Evolutionary conservation across 169 alveolate species (phyloP).

Genomic region (Plasmodium cynomolgi): DNA sequence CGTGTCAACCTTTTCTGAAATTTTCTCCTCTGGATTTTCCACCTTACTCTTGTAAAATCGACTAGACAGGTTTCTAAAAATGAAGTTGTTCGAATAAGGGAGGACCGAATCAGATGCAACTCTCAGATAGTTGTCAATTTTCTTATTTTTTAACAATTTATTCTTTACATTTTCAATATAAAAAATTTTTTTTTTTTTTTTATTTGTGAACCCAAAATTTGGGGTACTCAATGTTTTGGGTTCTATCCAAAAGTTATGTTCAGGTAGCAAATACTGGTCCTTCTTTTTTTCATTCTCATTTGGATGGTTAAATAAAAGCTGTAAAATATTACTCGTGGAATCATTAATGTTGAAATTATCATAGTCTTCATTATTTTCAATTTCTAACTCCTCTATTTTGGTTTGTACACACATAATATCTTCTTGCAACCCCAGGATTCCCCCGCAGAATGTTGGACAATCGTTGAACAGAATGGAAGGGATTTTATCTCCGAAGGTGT

Average conservation of each 20-base stretch:
- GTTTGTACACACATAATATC: conserved; percentile 74
- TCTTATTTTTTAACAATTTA: conserved; percentile 37
- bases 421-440: conserved; percentile 59
- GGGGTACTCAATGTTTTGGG: conserved; percentile 72
- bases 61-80: conserved; percentile 31
- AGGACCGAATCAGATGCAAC: conserved; percentile 67
- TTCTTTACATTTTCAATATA: conserved; percentile 62
- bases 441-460: conserved; percentile 71
- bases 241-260: conserved; percentile 71
- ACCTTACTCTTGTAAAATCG: not conserved
- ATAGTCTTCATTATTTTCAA: conserved; percentile 41
- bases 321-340: conserved; percentile 59
- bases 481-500: conserved; percentile 52
- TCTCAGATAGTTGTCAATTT: conserved; percentile 40
- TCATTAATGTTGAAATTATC: conserved; percentile 47
- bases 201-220: conserved; percentile 43
- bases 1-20: not conserved
- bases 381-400: conserved; percentile 62
- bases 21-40: not conserved
- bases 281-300: conserved; percentile 49
- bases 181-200: conserved; percentile 39
- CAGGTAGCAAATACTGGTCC: conserved; percentile 57
- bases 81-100: conserved; percentile 46
- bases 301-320: conserved; percentile 50
- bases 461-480: conserved; percentile 59